phyloP scores from a whole-genome alignment of 2,329 filamentous ascomycete genomes.

The Phyllosticta citrichinensis region DNA sequence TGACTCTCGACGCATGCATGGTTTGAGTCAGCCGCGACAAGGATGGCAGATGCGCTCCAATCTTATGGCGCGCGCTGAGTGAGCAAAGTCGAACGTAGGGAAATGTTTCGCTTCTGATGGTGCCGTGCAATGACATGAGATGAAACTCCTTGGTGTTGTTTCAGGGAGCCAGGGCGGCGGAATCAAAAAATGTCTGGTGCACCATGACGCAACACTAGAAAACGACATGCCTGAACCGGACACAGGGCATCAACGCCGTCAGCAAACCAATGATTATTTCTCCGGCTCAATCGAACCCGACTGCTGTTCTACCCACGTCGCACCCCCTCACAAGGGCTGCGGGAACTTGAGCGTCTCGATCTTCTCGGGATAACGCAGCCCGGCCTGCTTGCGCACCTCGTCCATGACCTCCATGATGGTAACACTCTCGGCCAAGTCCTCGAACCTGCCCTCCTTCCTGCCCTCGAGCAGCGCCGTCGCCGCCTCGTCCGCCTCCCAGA shows the following conservation, averaged over 20 bases:
- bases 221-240: neutral
- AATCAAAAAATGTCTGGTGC: too few relatives aligned
- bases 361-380: slow-evolving; percentile 52
- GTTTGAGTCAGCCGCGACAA: too few relatives aligned
- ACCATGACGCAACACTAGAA: neutral
- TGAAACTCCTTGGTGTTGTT: too few relatives aligned
- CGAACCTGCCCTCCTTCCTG: slow-evolving; percentile 57
- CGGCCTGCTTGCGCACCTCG: slow-evolving; percentile 53
- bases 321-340: slow-evolving; percentile 15
- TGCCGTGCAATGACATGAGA: too few relatives aligned
- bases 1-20: too few relatives aligned
- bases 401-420: slow-evolving; percentile 78
- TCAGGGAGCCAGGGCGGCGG: too few relatives aligned
- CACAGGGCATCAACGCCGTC: neutral
- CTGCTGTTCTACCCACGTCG: neutral
- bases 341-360: slow-evolving; percentile 54
- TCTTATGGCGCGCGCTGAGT: too few relatives aligned
- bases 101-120: too few relatives aligned
- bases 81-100: too few relatives aligned
- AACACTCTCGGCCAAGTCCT: slow-evolving; percentile 64
- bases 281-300: neutral
- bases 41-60: too few relatives aligned
- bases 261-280: neutral
- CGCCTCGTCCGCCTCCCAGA: slow-evolving; percentile 77
- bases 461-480: slow-evolving; percentile 67